Base-by-base conservation (phyloP, 2,329 filamentous ascomycete species). In the Penicillium sumatraense region DNA sequence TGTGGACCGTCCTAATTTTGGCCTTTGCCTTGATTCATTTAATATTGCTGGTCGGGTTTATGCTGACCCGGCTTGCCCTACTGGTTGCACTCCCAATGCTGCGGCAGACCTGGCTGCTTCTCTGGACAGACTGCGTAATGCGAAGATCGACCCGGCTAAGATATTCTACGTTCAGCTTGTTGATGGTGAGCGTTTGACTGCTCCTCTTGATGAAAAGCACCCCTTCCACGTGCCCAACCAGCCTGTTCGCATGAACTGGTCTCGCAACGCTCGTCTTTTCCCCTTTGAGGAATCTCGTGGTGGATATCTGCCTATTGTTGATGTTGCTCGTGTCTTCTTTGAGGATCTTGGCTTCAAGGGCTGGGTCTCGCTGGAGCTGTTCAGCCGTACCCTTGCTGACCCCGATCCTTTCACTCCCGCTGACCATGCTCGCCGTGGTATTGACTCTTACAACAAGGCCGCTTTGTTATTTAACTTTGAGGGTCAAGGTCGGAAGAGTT, bases 81-180 rank as follows among this genome's bases (percentile, higher is more conserved):
- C 77, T 1, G 83, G 87, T 5, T 76, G 78, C 58, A 83, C 76
- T 0, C 61, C 74, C 1, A 62, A 64, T 0, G 77, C 84, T 48
- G 86, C 83, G 11, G 83, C 87, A 1, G 74, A 78, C 14, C 79
- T 89, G 2, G 70, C 72, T 9, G 75, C 78, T 1, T 87, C 86
- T 0, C 72, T 90, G 44, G 69, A 78, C 29, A 75, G 81, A 9
- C 74, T 91, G 7, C 72, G 86, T 0, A 66, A 76, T 2, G 77
- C 76, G 0, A 76, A 91, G 3, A 66, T 66, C 9, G 83, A 89
- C 54, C 79, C 83, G 1, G 72, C 75, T 36, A 90, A 88, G 70
- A 80, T 93, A 1, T 90, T 91, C 65, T 89, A 89, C 62, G 79
- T 93, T 0, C 90, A 93, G 67, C 81, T 91, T 9, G 89, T 89